Evolutionary conservation across 345 rosid genomes (phyloP).

Genomic region (sweet orange (Citrus sinensis)): DVS_A1.0 CM039163.1:43954501-43955000

Average conservation of each 20-base stretch:
- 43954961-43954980: conserved; percentile 90
- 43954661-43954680: neutral
- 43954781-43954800: neutral
- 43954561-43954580: neutral
- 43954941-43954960: conserved; percentile 47
- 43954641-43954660: neutral
- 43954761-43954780: neutral
- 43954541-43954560: neutral
- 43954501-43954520: conserved; percentile 79
- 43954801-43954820: too few species aligned
- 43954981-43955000: conserved; percentile 88
- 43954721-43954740: neutral
- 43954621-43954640: neutral
- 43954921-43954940: neutral
- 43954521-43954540: neutral
- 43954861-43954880: too few species aligned
- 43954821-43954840: too few species aligned
- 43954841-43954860: too few species aligned
- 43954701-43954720: neutral
- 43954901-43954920: too few species aligned
- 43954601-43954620: too few species aligned
- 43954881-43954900: too few species aligned
- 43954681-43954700: neutral
- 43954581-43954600: neutral
- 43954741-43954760: neutral